phyloP scores from a whole-genome alignment of 345 rosid species.

The Aquilaria sinensis region DNA sequence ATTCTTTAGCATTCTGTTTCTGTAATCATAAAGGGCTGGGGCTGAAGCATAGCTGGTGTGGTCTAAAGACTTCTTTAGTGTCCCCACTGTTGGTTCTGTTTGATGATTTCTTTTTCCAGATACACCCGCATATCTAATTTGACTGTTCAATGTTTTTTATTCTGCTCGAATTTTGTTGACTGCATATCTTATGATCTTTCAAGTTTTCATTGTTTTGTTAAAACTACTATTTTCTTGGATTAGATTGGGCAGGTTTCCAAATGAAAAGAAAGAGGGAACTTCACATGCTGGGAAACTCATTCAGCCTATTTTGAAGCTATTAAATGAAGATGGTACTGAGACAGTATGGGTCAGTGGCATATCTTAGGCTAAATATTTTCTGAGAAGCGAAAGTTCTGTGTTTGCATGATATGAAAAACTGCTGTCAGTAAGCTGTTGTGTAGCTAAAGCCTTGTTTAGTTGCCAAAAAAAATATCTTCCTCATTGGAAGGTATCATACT shows the following conservation, averaged over 20 bases:
- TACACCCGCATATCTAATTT: no score
- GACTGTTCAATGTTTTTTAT: not conserved
- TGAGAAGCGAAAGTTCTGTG: not conserved
- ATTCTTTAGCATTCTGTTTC: no score
- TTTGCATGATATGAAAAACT: no score
- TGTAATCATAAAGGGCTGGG: no score
- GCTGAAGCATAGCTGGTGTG: no score
- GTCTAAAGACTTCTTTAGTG: no score
- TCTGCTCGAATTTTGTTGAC: not conserved
- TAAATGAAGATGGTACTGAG: slow-evolving; percentile 63
- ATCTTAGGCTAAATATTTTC: slow-evolving; percentile 7
- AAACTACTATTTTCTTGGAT: slow-evolving; percentile 9
- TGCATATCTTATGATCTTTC: not conserved
- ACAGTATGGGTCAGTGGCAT: slow-evolving; percentile 48
- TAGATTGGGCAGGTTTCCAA: slow-evolving; percentile 71
- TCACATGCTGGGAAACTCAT: slow-evolving; percentile 52
- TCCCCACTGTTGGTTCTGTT: no score
- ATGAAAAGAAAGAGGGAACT: slow-evolving; percentile 61
- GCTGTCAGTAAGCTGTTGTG: no score
- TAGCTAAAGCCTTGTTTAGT: no score
- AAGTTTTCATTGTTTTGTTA: not conserved
- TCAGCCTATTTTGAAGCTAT: slow-evolving; percentile 59
- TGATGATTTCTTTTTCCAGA: no score
- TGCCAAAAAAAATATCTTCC: no score
- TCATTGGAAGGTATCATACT: no score